Evolutionary conservation across 2,329 filamentous ascomycete genomes (phyloP).

Genomic region (Lachnum nothofagi): DNA sequence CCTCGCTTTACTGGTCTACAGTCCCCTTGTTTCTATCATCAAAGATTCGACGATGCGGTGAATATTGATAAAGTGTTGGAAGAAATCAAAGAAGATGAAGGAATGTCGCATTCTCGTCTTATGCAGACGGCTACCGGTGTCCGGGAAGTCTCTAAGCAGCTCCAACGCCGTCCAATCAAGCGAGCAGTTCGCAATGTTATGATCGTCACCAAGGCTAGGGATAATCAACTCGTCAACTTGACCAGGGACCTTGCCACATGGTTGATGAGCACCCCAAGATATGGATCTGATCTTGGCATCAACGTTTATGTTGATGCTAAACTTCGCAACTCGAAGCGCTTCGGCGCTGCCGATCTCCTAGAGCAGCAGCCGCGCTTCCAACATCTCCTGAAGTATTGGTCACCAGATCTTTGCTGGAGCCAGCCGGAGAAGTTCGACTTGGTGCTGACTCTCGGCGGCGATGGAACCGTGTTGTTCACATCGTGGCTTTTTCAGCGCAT

Average conservation of each 20-base stretch:
- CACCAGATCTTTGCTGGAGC: constrained; percentile 89
- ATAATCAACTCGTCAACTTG: constrained; percentile 85
- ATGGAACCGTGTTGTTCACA: constrained; percentile 82
- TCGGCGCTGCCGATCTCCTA: constrained; percentile 68
- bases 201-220: constrained; percentile 97
- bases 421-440: constrained; percentile 93
- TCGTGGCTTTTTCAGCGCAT: constrained; percentile 90
- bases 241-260: constrained; percentile 84
- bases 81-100: constrained; percentile 84
- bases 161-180: constrained; percentile 86
- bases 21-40: constrained; percentile 96
- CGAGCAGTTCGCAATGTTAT: constrained; percentile 90
- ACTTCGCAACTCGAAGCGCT: constrained; percentile 79
- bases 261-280: constrained; percentile 82
- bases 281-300: constrained; percentile 83
- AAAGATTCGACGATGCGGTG: constrained; percentile 91
- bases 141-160: constrained; percentile 89
- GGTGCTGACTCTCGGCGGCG: constrained; percentile 80
- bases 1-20: constrained; percentile 63
- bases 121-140: constrained; percentile 95
- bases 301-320: constrained; percentile 99
- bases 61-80: constrained; percentile 92
- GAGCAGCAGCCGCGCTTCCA: constrained; percentile 71
- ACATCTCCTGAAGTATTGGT: constrained; percentile 91
- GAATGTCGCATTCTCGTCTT: constrained; percentile 85